These are phyloP conservation scores for Aphanomyces cochlioides DNA, from an alignment of 352 stramenopile species.

Conservation along the genomic window DNA sequence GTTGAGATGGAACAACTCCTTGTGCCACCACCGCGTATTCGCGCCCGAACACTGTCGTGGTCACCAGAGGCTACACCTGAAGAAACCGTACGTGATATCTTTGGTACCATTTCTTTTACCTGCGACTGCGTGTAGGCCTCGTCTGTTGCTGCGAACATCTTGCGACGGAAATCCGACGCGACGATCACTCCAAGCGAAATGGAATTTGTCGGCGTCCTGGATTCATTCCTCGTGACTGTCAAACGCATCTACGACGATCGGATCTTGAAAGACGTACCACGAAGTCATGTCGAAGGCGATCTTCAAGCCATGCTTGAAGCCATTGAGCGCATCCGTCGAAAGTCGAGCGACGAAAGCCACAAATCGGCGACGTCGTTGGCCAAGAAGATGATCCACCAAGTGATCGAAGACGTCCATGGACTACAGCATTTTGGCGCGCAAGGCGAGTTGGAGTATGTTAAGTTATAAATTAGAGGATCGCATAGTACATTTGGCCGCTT, in stretches of 20 bases:
- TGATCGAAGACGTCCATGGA: slow-evolving; percentile 10
- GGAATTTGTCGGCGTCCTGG: background rate
- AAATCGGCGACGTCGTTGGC: background rate
- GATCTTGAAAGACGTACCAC: background rate
- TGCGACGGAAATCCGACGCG: slow-evolving; percentile 5
- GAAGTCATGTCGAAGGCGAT: background rate
- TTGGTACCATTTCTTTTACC: too few species aligned
- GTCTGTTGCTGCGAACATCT: background rate
- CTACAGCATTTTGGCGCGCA: slow-evolving; percentile 4
- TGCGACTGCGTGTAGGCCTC: background rate
- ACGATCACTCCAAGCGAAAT: background rate
- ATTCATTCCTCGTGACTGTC: background rate
- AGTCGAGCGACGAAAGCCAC: background rate
- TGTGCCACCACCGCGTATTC: too few species aligned
- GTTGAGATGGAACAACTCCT: background rate
- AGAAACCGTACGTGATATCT: background rate
- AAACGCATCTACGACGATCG: slow-evolving; percentile 25
- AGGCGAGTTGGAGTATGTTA: slow-evolving; percentile 17
- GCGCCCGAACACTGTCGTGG: background rate
- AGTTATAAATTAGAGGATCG: slow-evolving; percentile 23
- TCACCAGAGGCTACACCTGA: background rate
- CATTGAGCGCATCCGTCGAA: background rate
- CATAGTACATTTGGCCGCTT: slow-evolving; percentile 1
- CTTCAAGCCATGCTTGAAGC: background rate
- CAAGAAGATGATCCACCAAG: background rate